phyloP scores from a whole-genome alignment of 371 early-diverging fungal species.

The Apophysomyces elegans region DNA sequence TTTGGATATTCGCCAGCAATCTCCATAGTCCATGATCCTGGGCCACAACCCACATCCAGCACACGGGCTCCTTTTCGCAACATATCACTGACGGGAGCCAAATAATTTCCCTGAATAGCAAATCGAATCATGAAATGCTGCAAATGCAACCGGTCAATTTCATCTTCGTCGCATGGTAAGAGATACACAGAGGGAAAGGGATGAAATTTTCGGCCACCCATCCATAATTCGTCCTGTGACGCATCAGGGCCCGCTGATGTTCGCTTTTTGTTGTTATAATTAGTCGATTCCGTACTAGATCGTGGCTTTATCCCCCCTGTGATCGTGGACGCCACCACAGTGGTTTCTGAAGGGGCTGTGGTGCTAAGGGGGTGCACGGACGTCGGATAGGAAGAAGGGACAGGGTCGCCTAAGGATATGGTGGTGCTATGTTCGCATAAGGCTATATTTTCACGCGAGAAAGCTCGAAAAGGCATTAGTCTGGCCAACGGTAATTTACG shows the following conservation, averaged over 20 bases:
- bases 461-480: constrained; percentile 23
- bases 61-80: constrained; percentile 50
- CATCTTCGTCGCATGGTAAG: constrained; percentile 55
- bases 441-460: constrained; percentile 12
- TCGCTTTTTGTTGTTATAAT: background rate
- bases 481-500: constrained; percentile 18
- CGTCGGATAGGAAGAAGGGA: background rate
- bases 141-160: constrained; percentile 44
- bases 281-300: constrained; percentile 16
- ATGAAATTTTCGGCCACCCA: constrained; percentile 36
- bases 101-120: constrained; percentile 58
- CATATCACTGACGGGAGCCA: constrained; percentile 54
- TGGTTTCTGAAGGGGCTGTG: background rate
- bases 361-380: constrained; percentile 11
- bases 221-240: constrained; percentile 20
- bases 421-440: background rate
- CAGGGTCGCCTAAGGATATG: background rate
- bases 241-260: background rate
- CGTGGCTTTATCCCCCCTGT: constrained; percentile 6
- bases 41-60: constrained; percentile 60
- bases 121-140: constrained; percentile 55
- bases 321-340: background rate
- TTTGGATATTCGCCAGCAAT: constrained; percentile 63
- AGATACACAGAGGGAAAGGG: constrained; percentile 30
- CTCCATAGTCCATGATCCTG: constrained; percentile 64